These are phyloP conservation scores for Eucalyptus melliodora DNA, from an alignment of 345 rosid species.

Conservation along the genomic window DNA sequence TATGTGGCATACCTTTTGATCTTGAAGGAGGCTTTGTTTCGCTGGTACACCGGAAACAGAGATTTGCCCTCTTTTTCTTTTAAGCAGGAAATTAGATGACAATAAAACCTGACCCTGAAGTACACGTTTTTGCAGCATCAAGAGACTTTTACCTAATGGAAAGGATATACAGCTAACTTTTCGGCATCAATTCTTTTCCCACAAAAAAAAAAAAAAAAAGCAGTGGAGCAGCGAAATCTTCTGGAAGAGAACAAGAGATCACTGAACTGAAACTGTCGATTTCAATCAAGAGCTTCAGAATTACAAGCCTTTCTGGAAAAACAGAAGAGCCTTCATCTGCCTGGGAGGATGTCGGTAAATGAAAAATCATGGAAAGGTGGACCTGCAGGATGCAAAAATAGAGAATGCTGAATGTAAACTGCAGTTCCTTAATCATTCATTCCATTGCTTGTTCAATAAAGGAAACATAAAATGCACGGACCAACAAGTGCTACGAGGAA, in stretches of 20 bases:
- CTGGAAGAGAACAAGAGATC: neutral
- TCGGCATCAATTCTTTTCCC: neutral
- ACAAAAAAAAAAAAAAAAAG: neutral
- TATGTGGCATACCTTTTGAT: neutral
- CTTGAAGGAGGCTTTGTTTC: neutral
- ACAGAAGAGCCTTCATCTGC: constrained; percentile 4
- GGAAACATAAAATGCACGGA: neutral
- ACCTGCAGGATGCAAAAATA: constrained; percentile 28
- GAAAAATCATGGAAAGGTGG: constrained; percentile 90
- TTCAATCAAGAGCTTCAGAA: neutral
- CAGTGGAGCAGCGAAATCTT: neutral
- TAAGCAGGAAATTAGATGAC: neutral
- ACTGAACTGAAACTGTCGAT: neutral
- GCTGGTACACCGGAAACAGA: neutral
- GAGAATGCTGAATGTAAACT: neutral
- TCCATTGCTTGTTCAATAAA: neutral
- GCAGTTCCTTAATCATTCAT: neutral
- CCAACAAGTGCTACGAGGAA: neutral
- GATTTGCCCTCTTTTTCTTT: neutral
- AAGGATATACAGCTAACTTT: neutral
- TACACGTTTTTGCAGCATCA: neutral
- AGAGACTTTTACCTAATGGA: neutral
- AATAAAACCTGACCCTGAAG: neutral
- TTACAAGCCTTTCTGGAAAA: neutral
- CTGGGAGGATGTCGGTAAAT: constrained; percentile 50